Conservation (phyloP, 345 rosid genomes). For the Melaleuca alternifolia region DNA sequence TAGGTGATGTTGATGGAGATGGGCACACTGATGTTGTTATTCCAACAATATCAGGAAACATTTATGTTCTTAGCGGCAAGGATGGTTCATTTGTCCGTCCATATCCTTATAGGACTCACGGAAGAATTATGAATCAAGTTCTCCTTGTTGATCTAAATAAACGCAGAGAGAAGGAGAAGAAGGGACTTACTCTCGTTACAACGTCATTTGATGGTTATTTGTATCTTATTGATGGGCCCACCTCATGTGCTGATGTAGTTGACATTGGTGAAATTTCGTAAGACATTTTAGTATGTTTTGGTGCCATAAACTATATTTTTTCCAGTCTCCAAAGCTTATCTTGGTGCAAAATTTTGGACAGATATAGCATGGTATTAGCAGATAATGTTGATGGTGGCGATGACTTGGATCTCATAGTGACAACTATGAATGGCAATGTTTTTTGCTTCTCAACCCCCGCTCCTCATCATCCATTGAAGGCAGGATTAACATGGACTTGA, state of each 20-base stretch:
- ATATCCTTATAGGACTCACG: constrained; percentile 95
- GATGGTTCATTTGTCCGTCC: constrained; percentile 87
- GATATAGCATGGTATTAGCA: constrained; percentile 96
- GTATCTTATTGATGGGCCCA: constrained; percentile 95
- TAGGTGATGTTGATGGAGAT: constrained; percentile 97
- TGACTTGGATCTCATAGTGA: constrained; percentile 94
- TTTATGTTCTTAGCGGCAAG: constrained; percentile 86
- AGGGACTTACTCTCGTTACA: constrained; percentile 85
- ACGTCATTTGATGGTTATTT: constrained; percentile 96
- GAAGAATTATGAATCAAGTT: constrained; percentile 97
- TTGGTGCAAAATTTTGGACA: constrained; percentile 15
- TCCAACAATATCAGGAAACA: constrained; percentile 88
- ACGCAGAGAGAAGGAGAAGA: constrained; percentile 54
- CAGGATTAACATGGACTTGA: constrained; percentile 16
- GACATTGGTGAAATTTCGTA: constrained; percentile 99
- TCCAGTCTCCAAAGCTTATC: background rate
- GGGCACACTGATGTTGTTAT: constrained; percentile 91
- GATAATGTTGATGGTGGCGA: constrained; percentile 99
- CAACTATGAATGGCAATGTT: constrained; percentile 98
- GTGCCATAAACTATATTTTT: background rate
- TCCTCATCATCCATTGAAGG: constrained; percentile 98
- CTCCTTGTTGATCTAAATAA: constrained; percentile 88
- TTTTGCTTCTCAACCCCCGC: constrained; percentile 97
- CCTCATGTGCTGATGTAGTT: constrained; percentile 94
- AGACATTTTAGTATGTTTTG: constrained; percentile 13